Evolutionary conservation across 2,329 filamentous ascomycete species (phyloP), one percentile per base, ranked within the genome.

Genomic region (Zasmidium citrigriseum): DNA sequence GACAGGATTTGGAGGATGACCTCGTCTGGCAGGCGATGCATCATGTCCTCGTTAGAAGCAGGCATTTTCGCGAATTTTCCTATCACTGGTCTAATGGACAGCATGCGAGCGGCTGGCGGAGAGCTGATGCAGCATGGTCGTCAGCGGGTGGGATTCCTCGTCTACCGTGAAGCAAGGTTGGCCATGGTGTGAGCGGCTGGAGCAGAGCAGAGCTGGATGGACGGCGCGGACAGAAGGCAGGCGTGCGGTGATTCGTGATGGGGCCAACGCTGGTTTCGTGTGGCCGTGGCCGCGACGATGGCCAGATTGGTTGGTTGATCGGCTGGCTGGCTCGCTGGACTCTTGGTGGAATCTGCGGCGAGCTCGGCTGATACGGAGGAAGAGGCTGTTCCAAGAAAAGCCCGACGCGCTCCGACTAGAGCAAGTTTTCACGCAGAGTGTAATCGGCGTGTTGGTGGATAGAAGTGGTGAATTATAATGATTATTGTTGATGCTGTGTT

Each of bases 1-100:
- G 73, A 71, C 46, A 78, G 64, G 47, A 80, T 75, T 11, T 76
- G 72, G 45, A 80, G 72, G 47, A 80, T 63, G 11, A 80, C 72
- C 62, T 80, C 78, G 44, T 73, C 69, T 2, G 73, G 73, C 9
- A 75, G 62, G 20, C 59, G 62, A 29, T 72, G 64, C 66, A 73
- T 70, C 27, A 51, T 55, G 47, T 61, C 46, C 14, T 47, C 22
- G 18, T 25, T 25, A 3, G 41, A 23, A 5, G 50, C 14, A 16
- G 49, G 58, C 55, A 61, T 45, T 18, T 27, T 22, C 11, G 45
- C 29, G 47, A 52, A 55, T n/a, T 12, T 47, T 7, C 52, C 55
- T 11, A 58, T 11, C 9, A 60, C 20, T 2, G 58, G 58, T 22
- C 58, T 24, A 34, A 48, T 22, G n/a, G 38, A 49, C 27, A 59